These are phyloP conservation scores for Oryza meyeriana DNA, from an alignment of 176 grass and related monocot genomes.

Conservation along the genomic window DNA sequence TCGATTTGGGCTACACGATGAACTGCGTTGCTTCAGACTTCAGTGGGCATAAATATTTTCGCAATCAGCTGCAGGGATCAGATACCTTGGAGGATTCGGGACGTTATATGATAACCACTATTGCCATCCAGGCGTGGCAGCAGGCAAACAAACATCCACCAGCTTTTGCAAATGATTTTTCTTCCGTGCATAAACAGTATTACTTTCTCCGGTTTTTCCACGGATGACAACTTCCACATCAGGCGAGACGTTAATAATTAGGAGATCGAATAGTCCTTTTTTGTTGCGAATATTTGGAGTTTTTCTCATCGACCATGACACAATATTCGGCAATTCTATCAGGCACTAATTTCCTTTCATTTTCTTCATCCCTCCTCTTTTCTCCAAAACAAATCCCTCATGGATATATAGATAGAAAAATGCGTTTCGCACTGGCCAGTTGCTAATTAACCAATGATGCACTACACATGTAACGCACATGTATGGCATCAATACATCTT, in stretches of 20 bases:
- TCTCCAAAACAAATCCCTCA: not conserved
- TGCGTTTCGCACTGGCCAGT: not conserved
- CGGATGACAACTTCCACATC: slow-evolving; percentile 21
- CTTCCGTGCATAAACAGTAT: not conserved
- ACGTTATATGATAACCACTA: slow-evolving; percentile 1
- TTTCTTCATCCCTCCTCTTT: not conserved
- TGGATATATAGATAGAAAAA: not conserved
- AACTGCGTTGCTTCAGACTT: not conserved
- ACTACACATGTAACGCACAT: not conserved
- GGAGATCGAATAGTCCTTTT: not conserved
- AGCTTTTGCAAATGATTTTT: not conserved
- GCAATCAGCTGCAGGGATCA: slow-evolving; percentile 26
- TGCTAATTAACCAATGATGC: not conserved
- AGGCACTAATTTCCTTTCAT: not conserved
- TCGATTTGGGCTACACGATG: not conserved
- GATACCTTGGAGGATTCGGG: slow-evolving; percentile 47
- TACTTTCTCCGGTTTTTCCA: not conserved
- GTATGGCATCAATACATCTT: not conserved
- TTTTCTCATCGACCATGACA: not conserved
- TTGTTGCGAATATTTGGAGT: not conserved
- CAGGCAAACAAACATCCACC: not conserved
- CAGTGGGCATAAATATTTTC: slow-evolving; percentile 31
- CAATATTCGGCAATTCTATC: not conserved
- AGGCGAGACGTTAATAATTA: not conserved
- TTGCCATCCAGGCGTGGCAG: slow-evolving; percentile 6